A percentile compares a stretch with the other conserved stretches of the same genome.
phyloP scores from a whole-genome alignment of 495 filamentous ascomycete species.

The Xylaria bambusicola region DNA sequence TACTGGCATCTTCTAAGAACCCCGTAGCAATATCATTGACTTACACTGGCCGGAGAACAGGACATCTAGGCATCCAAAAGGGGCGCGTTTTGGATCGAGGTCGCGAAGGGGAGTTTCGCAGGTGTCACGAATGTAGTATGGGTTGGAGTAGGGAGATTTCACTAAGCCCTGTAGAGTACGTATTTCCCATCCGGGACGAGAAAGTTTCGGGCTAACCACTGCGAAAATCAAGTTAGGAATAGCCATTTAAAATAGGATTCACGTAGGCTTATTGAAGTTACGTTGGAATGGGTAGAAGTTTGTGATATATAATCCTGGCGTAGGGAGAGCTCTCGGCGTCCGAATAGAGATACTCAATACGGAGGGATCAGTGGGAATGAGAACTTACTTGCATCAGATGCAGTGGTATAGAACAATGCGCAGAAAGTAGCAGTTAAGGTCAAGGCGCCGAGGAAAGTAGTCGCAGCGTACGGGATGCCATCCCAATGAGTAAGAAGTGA shows the following conservation, averaged over 20 bases:
- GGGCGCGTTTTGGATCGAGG: conserved; percentile 38
- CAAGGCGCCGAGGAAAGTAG: conserved; percentile 60
- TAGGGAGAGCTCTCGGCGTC: too few species aligned
- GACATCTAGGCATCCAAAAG: conserved; percentile 62
- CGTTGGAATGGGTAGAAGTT: neutral
- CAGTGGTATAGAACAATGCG: conserved; percentile 72
- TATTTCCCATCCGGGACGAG: conserved; percentile 48
- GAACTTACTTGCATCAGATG: conserved; percentile 58
- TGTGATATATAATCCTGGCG: neutral
- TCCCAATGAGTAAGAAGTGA: conserved; percentile 68
- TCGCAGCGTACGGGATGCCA: conserved; percentile 59
- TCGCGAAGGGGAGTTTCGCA: conserved; percentile 62
- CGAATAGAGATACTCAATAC: too few species aligned
- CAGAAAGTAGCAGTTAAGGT: conserved; percentile 61
- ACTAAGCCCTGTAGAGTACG: conserved; percentile 57
- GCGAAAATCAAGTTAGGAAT: neutral
- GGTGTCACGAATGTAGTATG: conserved; percentile 47
- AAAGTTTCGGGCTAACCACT: conserved; percentile 67
- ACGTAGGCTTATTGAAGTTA: too few species aligned
- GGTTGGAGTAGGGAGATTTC: conserved; percentile 58
- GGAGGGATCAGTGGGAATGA: too few species aligned
- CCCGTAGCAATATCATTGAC: neutral
- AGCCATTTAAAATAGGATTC: neutral
- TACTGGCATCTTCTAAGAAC: neutral
- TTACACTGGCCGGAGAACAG: conserved; percentile 59